Conservation (phyloP, 2,329 filamentous ascomycete genomes). For the Talaromyces sp. region DNA sequence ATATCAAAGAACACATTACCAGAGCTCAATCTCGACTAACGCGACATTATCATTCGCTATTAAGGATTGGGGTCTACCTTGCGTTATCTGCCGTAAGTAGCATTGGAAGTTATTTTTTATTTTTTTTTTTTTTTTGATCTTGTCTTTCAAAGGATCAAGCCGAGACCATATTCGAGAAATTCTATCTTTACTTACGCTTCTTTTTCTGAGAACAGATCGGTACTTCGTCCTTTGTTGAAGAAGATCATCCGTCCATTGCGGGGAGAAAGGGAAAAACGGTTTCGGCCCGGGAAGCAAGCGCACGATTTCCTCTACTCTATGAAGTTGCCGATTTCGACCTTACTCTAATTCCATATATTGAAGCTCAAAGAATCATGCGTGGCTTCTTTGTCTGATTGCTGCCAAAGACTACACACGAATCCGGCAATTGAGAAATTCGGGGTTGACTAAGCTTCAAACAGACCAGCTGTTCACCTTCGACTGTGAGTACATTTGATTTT, state of each 20-base stretch:
- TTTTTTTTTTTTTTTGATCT: neutral
- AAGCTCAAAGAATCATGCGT: slow-evolving; percentile 7
- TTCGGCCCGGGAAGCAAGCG: neutral
- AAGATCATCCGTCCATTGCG: slow-evolving; percentile 8
- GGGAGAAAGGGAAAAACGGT: neutral
- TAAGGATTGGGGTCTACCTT: neutral
- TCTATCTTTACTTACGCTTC: neutral
- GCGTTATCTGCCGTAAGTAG: neutral
- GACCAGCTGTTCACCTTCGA: neutral
- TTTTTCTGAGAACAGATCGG: neutral
- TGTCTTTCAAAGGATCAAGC: neutral
- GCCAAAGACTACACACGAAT: neutral
- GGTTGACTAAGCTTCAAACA: neutral
- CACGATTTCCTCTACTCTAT: neutral
- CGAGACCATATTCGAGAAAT: neutral
- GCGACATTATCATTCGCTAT: neutral
- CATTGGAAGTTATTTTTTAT: neutral
- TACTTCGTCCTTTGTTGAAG: neutral
- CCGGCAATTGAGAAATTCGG: neutral
- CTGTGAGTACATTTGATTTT: neutral
- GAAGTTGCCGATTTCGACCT: neutral
- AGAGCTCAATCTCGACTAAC: neutral
- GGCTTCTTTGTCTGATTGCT: slow-evolving; percentile 4
- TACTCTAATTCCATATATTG: neutral
- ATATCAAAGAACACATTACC: neutral